phyloP scores from a whole-genome alignment of 371 early-diverging fungal species.

The Sporodiniella umbellata region DNA sequence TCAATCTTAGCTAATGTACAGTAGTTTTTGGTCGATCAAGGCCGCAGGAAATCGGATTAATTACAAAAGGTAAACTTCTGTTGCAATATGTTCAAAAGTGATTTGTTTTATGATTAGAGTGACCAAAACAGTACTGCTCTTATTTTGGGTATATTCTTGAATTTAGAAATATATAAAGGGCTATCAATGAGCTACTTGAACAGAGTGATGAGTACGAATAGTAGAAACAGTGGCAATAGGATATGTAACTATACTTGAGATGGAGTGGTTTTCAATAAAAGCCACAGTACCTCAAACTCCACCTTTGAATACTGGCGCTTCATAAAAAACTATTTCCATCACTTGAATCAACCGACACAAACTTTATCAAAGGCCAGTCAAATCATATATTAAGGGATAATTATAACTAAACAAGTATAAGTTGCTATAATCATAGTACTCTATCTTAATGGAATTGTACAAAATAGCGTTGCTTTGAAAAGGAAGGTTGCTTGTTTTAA shows the following conservation, averaged over 20 bases:
- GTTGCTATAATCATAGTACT: too few relatives aligned
- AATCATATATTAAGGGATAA: constrained; percentile 51
- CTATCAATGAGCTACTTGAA: constrained; percentile 20
- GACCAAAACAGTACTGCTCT: constrained; percentile 40
- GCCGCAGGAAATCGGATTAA: constrained; percentile 42
- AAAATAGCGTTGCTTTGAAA: too few relatives aligned
- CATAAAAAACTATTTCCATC: constrained; percentile 7
- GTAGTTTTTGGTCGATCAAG: constrained; percentile 56
- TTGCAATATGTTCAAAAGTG: constrained; percentile 14
- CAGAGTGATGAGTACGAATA: constrained; percentile 12
- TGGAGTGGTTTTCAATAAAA: constrained; percentile 41
- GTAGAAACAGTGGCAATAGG: constrained; percentile 17
- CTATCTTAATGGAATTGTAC: too few relatives aligned
- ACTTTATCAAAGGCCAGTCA: constrained; percentile 42
- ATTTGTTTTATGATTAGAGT: constrained; percentile 24
- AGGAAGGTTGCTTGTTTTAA: too few relatives aligned
- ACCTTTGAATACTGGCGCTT: constrained; percentile 19
- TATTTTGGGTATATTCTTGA: constrained; percentile 31
- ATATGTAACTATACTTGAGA: constrained; percentile 40
- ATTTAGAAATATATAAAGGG: constrained; percentile 15
- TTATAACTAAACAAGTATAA: constrained; percentile 21
- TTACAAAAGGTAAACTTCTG: constrained; percentile 18
- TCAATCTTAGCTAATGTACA: constrained; percentile 50
- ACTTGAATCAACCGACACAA: constrained; percentile 23
- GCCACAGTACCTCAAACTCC: constrained; percentile 36